Conservation (phyloP, 129 eudicot species). For the Silybum marianum region DNA sequence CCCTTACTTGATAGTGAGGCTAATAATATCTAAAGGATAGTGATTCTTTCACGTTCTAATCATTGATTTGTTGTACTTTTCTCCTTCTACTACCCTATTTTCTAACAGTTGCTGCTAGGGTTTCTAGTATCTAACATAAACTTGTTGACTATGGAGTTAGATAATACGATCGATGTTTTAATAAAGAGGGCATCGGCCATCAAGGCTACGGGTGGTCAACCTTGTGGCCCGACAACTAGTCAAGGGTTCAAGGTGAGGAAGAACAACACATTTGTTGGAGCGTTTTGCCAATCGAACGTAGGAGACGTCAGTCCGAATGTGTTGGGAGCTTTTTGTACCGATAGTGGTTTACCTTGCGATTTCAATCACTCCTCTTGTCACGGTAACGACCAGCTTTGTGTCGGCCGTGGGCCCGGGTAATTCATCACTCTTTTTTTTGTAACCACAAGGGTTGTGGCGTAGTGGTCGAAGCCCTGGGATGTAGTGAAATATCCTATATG, state of each 20-base stretch:
- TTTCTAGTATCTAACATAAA: background rate
- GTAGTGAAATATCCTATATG: too few relatives aligned
- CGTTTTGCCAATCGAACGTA: constrained; percentile 73
- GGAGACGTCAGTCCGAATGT: constrained; percentile 82
- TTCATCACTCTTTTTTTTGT: background rate
- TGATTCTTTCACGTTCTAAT: too few relatives aligned
- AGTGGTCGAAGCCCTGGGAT: too few relatives aligned
- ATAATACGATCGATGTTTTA: constrained; percentile 8
- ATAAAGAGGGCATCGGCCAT: constrained; percentile 36
- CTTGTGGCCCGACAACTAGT: constrained; percentile 50
- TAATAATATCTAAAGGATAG: too few relatives aligned
- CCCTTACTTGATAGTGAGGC: too few relatives aligned
- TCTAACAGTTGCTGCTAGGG: background rate
- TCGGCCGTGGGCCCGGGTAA: constrained; percentile 68
- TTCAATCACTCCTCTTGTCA: constrained; percentile 67
- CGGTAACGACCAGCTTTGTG: constrained; percentile 61
- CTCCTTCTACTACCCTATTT: too few relatives aligned
- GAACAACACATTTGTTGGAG: constrained; percentile 54
- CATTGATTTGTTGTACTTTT: too few relatives aligned
- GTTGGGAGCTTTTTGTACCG: constrained; percentile 68
- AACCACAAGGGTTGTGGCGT: too few relatives aligned
- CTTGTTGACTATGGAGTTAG: constrained; percentile 15
- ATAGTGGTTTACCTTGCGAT: constrained; percentile 60
- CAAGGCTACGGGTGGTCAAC: constrained; percentile 65
- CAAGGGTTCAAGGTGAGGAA: constrained; percentile 59